These are phyloP conservation scores for Globisporangium lucens DNA, from an alignment of 352 stramenopile species.

Conservation along the genomic window DNA sequence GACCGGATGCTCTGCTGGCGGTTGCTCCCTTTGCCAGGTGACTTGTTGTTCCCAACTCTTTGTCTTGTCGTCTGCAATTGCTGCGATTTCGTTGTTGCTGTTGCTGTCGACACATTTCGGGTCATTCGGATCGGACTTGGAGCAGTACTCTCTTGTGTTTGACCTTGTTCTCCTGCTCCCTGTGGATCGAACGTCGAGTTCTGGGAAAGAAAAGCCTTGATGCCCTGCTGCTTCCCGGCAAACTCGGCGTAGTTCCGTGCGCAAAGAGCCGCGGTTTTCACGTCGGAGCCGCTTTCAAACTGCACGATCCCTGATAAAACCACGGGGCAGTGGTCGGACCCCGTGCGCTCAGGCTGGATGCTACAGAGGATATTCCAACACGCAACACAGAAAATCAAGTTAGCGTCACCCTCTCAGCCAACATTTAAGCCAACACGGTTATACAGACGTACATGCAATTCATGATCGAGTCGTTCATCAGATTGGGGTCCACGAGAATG, in stretches of 20 bases:
- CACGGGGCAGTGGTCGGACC: slow-evolving; percentile 84
- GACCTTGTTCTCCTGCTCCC: neutral
- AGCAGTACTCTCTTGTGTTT: neutral
- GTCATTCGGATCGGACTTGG: neutral
- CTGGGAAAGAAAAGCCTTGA: slow-evolving; percentile 41
- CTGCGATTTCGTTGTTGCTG: neutral
- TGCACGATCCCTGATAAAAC: slow-evolving; percentile 39
- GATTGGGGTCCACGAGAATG: slow-evolving; percentile 63
- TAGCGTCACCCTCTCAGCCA: neutral
- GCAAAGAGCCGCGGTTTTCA: slow-evolving; percentile 46
- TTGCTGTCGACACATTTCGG: neutral
- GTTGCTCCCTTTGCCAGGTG: slow-evolving; percentile 9
- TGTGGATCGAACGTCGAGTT: slow-evolving; percentile 1
- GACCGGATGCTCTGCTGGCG: slow-evolving; percentile 46
- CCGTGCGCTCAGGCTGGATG: slow-evolving; percentile 51
- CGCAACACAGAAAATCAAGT: neutral
- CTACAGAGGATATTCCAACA: slow-evolving; percentile 13
- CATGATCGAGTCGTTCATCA: slow-evolving; percentile 42
- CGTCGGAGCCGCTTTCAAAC: slow-evolving; percentile 17
- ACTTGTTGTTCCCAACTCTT: neutral
- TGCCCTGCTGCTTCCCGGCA: slow-evolving; percentile 68
- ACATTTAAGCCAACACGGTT: too few relatives aligned
- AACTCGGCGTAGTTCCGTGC: slow-evolving; percentile 77
- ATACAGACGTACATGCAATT: slow-evolving; percentile 50
- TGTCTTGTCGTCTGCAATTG: neutral